phyloP scores from a whole-genome alignment of 73 alveolate genomes.

The Tetrahymena malaccensis region DNA sequence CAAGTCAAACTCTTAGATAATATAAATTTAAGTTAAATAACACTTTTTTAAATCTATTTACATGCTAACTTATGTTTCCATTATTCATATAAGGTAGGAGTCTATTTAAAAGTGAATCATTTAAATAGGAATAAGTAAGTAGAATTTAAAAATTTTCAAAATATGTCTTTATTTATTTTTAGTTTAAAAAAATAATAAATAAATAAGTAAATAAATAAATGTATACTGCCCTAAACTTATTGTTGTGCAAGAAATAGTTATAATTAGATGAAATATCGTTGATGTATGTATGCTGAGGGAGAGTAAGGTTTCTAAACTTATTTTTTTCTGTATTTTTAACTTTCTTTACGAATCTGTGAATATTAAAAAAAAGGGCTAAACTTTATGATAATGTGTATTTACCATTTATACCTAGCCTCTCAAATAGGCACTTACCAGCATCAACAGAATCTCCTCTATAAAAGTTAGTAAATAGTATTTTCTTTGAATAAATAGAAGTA shows the following conservation, averaged over 20 bases:
- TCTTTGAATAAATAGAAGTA: no score
- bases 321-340: background rate
- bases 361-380: background rate
- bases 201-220: no score
- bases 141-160: background rate
- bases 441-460: background rate
- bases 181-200: background rate
- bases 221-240: background rate
- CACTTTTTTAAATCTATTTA: background rate
- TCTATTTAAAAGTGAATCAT: background rate
- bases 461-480: background rate
- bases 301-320: background rate
- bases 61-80: background rate
- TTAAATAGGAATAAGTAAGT: background rate
- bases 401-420: background rate
- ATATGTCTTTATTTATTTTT: background rate
- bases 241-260: background rate
- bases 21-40: background rate
- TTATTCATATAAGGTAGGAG: background rate
- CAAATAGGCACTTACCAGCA: background rate
- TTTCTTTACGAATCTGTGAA: background rate
- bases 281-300: background rate
- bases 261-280: background rate
- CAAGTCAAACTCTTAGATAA: background rate
- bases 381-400: background rate